Evolutionary conservation across 1,284 basidiomycete genomes (phyloP).

Genomic region (Phlebopus sp.): DNA sequence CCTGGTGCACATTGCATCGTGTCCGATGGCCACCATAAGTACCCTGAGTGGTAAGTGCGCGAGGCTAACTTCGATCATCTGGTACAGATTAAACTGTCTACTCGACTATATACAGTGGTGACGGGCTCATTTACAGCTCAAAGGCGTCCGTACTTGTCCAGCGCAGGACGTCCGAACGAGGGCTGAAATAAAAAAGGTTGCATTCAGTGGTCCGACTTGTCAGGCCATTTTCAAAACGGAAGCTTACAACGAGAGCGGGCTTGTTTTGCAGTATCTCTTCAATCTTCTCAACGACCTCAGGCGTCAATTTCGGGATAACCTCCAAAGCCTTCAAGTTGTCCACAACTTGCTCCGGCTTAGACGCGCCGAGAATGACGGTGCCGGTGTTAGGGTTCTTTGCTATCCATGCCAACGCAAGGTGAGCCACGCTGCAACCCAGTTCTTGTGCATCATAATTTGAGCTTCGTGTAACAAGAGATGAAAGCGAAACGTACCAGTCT

Average conservation of each 20-base stretch:
- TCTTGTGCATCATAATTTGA: slow-evolving; percentile 30
- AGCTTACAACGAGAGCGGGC: slow-evolving; percentile 33
- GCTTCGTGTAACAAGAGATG: neutral
- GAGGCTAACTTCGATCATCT: no score
- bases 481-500: slow-evolving; percentile 28
- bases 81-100: no score
- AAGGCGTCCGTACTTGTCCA: slow-evolving; percentile 31
- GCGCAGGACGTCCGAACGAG: slow-evolving; percentile 27
- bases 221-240: neutral
- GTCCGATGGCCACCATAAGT: no score
- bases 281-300: slow-evolving; percentile 53
- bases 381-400: slow-evolving; percentile 67
- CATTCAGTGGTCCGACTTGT: slow-evolving; percentile 1
- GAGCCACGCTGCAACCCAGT: slow-evolving; percentile 53
- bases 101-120: no score
- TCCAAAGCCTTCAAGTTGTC: slow-evolving; percentile 69
- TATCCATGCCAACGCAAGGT: slow-evolving; percentile 78
- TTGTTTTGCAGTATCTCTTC: slow-evolving; percentile 52
- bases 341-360: slow-evolving; percentile 48
- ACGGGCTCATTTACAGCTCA: slow-evolving; percentile 3
- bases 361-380: slow-evolving; percentile 67
- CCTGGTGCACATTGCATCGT: no score
- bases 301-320: slow-evolving; percentile 55
- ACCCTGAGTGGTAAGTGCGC: no score
- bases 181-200: slow-evolving; percentile 16